These are phyloP conservation scores for Bjerkandera adusta DNA, from an alignment of 1,284 basidiomycete species.

Conservation along the genomic window DNA sequence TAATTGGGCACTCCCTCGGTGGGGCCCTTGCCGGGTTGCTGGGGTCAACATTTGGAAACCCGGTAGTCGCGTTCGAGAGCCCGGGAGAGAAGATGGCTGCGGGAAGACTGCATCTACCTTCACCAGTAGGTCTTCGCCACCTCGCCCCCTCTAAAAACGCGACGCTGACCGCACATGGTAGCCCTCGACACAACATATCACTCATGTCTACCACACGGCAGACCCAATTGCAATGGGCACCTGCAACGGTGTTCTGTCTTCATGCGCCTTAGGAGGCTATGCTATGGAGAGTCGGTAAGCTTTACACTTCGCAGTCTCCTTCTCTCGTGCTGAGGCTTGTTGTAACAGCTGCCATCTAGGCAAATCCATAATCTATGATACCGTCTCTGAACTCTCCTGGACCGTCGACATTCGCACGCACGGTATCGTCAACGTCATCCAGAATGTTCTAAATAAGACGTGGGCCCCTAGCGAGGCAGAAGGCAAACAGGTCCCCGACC, in stretches of 20 bases:
- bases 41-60: conserved; percentile 90
- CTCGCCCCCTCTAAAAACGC: conserved; percentile 1
- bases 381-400: conserved; percentile 85
- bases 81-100: conserved; percentile 91
- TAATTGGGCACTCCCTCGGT: conserved; percentile 87
- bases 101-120: conserved; percentile 83
- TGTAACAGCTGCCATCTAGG: conserved; percentile 77
- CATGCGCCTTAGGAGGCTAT: conserved; percentile 72
- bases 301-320: neutral
- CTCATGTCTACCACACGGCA: conserved; percentile 84
- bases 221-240: conserved; percentile 86
- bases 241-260: conserved; percentile 74
- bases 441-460: conserved; percentile 70
- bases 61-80: conserved; percentile 87
- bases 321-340: neutral
- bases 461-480: conserved; percentile 65
- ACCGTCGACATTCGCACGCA: conserved; percentile 80
- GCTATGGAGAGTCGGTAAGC: conserved; percentile 73
- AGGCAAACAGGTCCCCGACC: conserved; percentile 60
- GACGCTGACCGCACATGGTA: conserved; percentile 26
- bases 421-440: conserved; percentile 81
- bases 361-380: conserved; percentile 86
- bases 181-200: conserved; percentile 74
- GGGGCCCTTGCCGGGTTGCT: conserved; percentile 86
- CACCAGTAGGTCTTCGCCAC: conserved; percentile 49